Conservation (phyloP, 305 asterid genomes). For the Fraxinus velutina region DNA sequence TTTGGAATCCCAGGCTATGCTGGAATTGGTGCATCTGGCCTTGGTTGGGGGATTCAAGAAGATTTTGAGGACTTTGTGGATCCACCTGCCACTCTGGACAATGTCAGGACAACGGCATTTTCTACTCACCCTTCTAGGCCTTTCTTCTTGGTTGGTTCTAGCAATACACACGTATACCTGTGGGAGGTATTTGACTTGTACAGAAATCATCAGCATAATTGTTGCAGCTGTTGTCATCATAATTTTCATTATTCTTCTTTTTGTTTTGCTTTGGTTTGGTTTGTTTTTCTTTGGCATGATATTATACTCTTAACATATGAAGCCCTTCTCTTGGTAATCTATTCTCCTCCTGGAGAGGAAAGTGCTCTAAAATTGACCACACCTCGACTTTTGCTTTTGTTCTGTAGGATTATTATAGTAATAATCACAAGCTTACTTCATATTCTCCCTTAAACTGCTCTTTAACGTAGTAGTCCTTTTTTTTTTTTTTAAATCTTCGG, state of each 20-base stretch:
- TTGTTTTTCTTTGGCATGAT: slow-evolving; percentile 8
- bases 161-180: slow-evolving; percentile 84
- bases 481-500: neutral
- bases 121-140: slow-evolving; percentile 92
- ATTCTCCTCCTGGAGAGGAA: slow-evolving; percentile 4
- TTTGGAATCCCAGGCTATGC: slow-evolving; percentile 65
- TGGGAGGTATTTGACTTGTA: slow-evolving; percentile 72
- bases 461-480: neutral
- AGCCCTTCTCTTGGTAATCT: neutral
- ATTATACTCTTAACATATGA: slow-evolving; percentile 7
- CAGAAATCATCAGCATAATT: neutral
- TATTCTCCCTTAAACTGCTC: neutral
- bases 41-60: slow-evolving; percentile 91
- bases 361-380: slow-evolving; percentile 8
- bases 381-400: slow-evolving; percentile 4
- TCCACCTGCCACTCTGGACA: slow-evolving; percentile 82
- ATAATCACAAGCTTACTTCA: neutral
- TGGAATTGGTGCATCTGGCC: slow-evolving; percentile 56
- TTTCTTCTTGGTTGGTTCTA: slow-evolving; percentile 93
- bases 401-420: slow-evolving; percentile 5
- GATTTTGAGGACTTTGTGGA: slow-evolving; percentile 79
- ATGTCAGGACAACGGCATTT: slow-evolving; percentile 73
- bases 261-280: neutral
- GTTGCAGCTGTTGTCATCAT: neutral
- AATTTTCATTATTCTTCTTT: slow-evolving; percentile 18